Conservation (phyloP, 2,329 filamentous ascomycete genomes). For the Stagonosporopsis tanaceti region DNA sequence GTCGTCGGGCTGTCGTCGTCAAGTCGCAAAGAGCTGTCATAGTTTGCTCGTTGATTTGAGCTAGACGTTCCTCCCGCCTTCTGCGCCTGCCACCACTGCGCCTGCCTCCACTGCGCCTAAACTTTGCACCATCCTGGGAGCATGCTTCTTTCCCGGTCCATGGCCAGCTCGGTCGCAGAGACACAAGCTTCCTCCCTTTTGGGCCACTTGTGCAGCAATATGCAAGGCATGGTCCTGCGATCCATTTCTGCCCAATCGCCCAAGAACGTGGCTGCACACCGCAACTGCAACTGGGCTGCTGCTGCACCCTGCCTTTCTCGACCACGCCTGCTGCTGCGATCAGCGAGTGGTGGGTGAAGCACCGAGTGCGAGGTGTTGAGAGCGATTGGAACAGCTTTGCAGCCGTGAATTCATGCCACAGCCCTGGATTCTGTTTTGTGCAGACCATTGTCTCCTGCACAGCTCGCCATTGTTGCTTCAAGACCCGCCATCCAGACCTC, state of each 20-base stretch:
- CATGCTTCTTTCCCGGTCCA: conserved; percentile 15
- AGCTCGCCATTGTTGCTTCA: conserved; percentile 8
- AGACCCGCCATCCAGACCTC: conserved; percentile 28
- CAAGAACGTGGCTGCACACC: conserved; percentile 48
- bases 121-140: conserved; percentile 19
- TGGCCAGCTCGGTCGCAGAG: conserved; percentile 19
- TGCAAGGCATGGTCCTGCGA: conserved; percentile 16
- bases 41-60: conserved; percentile 7
- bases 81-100: conserved; percentile 18
- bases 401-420: neutral
- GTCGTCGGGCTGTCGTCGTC: conserved; percentile 2
- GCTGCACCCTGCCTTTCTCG: conserved; percentile 23
- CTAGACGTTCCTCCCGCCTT: conserved; percentile 21
- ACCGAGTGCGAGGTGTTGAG: neutral
- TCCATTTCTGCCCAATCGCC: conserved; percentile 45
- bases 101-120: conserved; percentile 22
- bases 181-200: conserved; percentile 21
- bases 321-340: conserved; percentile 23
- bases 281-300: conserved; percentile 25
- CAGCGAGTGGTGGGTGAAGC: conserved; percentile 1
- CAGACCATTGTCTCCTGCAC: neutral
- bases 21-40: conserved; percentile 7
- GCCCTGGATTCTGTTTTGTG: neutral
- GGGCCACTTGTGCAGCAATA: conserved; percentile 21
- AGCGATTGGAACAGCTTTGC: neutral